Percentiles rank a stretch among this genome's conserved stretches.
Conservation (phyloP, 2,329 filamentous ascomycete species). For the Coleophoma eucalyptorum region DNA sequence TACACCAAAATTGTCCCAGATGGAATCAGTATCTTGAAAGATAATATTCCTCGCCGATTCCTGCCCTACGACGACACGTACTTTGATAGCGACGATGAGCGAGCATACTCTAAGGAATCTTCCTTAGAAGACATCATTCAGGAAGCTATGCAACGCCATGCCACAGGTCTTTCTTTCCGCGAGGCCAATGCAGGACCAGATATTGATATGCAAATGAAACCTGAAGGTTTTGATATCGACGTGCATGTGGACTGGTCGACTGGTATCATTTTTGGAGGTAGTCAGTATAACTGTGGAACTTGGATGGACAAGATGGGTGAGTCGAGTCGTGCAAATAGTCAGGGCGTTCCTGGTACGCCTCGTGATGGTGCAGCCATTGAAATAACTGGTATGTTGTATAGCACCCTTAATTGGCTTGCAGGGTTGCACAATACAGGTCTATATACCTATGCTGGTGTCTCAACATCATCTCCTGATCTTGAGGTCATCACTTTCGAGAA, state of each 20-base stretch:
- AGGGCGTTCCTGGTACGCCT: constrained; percentile 93
- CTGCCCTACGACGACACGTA: constrained; percentile 94
- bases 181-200: constrained; percentile 89
- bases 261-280: constrained; percentile 91
- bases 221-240: constrained; percentile 88
- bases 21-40: constrained; percentile 68
- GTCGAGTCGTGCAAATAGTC: constrained; percentile 82
- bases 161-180: constrained; percentile 83
- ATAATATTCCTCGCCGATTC: constrained; percentile 79
- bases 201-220: constrained; percentile 89
- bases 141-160: constrained; percentile 89
- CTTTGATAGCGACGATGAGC: constrained; percentile 76
- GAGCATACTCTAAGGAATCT: constrained; percentile 81
- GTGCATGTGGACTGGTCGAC: constrained; percentile 88
- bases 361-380: constrained; percentile 93
- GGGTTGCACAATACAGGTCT: constrained; percentile 62
- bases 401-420: constrained; percentile 77
- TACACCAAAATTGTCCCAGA: constrained; percentile 80
- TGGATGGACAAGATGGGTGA: constrained; percentile 99
- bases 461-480: constrained; percentile 46
- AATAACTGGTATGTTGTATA: constrained; percentile 92
- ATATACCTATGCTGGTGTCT: constrained; percentile 72
- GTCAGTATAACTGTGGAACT: constrained; percentile 91
- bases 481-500: constrained; percentile 64
- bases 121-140: constrained; percentile 88